Evolutionary conservation across 2,329 filamentous ascomycete genomes (phyloP).

Genomic region (Trichoderma koningiopsis): DNA sequence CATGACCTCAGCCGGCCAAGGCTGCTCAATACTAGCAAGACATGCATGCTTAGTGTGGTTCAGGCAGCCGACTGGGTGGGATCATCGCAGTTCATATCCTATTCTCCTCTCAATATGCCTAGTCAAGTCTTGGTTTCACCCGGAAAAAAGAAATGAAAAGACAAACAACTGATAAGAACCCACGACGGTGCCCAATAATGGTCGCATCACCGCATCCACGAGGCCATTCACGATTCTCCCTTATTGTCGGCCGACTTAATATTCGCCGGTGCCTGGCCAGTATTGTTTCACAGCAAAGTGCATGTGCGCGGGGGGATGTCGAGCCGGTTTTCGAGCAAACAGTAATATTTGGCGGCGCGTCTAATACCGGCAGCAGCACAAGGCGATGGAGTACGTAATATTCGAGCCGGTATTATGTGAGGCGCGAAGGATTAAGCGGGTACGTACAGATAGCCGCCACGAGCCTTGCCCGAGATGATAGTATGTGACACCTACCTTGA

Average conservation of each 20-base stretch:
- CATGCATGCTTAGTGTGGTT: conserved; percentile 7
- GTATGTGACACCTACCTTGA: neutral
- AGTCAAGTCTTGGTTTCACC: neutral
- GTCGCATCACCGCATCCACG: neutral
- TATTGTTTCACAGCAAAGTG: neutral
- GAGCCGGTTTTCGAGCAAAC: neutral
- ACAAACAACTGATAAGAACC: neutral
- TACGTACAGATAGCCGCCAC: neutral
- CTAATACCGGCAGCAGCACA: neutral
- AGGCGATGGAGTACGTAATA: neutral
- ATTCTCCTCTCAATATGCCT: neutral
- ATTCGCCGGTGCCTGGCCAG: neutral
- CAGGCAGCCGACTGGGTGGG: neutral
- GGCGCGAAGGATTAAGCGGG: neutral
- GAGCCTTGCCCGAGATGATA: neutral
- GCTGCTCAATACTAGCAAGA: neutral
- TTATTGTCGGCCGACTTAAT: neutral
- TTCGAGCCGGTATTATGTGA: neutral
- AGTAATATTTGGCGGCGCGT: neutral
- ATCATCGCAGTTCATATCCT: neutral
- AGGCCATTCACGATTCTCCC: neutral
- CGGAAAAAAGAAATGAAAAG: neutral
- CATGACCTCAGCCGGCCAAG: neutral
- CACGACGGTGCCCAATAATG: neutral
- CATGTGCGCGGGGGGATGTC: neutral